These are phyloP conservation scores for Lignosus rhinocerotis DNA, from an alignment of 1,284 basidiomycete species.

Conservation along the genomic window DNA sequence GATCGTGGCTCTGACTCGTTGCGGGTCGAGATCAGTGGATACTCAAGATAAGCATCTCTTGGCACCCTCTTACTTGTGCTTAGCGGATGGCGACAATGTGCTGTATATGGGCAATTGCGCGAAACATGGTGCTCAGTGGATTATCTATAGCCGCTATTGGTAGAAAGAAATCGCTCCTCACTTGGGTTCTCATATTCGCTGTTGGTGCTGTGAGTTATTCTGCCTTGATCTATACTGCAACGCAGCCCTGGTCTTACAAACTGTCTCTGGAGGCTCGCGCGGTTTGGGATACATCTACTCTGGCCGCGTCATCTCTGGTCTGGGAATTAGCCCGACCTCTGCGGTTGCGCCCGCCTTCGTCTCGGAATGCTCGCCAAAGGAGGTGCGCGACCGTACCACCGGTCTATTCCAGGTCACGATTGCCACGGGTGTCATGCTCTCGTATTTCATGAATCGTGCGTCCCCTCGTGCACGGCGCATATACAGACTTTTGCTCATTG, in stretches of 20 bases:
- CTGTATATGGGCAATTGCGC: neutral
- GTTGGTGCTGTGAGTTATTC: constrained; percentile 60
- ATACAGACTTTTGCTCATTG: neutral
- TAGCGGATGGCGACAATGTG: neutral
- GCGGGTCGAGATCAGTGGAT: neutral
- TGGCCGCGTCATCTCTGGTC: constrained; percentile 71
- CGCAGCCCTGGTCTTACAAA: constrained; percentile 49
- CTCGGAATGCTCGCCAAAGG: constrained; percentile 77
- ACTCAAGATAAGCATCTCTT: neutral
- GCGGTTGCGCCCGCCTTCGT: constrained; percentile 76
- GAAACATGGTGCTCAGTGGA: neutral
- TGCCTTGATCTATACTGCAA: neutral
- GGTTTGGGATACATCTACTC: constrained; percentile 69
- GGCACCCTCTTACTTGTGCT: neutral
- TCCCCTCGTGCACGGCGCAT: neutral
- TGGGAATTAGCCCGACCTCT: constrained; percentile 70
- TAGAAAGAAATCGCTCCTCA: constrained; percentile 54
- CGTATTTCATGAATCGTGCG: constrained; percentile 76
- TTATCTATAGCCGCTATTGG: constrained; percentile 50
- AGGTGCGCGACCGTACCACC: constrained; percentile 70
- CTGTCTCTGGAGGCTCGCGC: constrained; percentile 53
- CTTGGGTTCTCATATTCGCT: constrained; percentile 61
- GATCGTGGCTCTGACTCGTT: neutral
- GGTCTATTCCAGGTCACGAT: constrained; percentile 85
- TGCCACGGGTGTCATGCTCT: constrained; percentile 75